These are phyloP conservation scores for Inga laurina DNA, from an alignment of 306 rosid genomes.

Conservation along the genomic window DNA sequence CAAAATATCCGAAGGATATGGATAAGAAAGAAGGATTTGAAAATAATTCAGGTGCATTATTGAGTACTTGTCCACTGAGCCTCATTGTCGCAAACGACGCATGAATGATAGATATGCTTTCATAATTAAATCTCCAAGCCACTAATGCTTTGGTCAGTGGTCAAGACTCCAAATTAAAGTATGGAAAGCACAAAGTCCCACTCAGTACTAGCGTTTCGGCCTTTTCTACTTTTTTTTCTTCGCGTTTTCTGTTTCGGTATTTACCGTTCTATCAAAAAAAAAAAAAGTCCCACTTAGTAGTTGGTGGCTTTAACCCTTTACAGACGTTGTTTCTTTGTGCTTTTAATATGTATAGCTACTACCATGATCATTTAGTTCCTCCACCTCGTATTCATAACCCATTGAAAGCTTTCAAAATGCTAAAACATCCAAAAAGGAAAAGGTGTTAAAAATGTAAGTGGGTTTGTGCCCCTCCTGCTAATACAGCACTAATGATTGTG, in stretches of 20 bases:
- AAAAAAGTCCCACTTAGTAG: conserved; percentile 37
- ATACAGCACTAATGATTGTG: background rate
- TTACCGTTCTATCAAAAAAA: no score
- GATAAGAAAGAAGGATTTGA: conserved; percentile 45
- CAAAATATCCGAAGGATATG: conserved; percentile 22
- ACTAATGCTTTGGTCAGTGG: conserved; percentile 29
- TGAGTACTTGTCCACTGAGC: conserved; percentile 33
- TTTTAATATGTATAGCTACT: conserved; percentile 41
- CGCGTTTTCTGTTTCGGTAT: background rate
- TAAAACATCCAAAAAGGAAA: background rate
- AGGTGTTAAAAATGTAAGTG: background rate
- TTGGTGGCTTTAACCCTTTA: conserved; percentile 28
- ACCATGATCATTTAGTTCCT: conserved; percentile 16
- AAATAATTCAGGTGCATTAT: conserved; percentile 49
- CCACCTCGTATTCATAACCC: conserved; percentile 47
- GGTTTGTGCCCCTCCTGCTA: background rate
- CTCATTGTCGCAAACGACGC: conserved; percentile 37
- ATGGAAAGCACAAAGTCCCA: conserved; percentile 44
- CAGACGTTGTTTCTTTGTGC: conserved; percentile 46
- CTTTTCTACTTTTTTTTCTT: background rate
- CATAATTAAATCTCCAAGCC: background rate
- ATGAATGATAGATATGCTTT: conserved; percentile 25
- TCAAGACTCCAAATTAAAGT: conserved; percentile 24
- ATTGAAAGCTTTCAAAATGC: background rate
- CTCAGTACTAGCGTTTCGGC: conserved; percentile 6